Base-by-base conservation (phyloP, 768 basidiomycete genomes). In the Sutorius australiensis region DNA sequence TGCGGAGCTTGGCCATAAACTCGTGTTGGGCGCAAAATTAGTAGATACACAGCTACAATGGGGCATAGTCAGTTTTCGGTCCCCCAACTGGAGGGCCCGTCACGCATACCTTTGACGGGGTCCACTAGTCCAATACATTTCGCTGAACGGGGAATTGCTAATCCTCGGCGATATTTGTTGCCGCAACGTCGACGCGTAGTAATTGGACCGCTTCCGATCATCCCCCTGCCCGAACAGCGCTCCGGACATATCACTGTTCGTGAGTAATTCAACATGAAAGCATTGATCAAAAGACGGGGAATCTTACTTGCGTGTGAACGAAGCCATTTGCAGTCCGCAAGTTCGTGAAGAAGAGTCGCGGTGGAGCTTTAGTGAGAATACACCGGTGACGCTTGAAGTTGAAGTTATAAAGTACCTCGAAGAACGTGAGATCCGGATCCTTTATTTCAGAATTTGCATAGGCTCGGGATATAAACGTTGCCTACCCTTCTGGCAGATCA, bases 51-150 rank as follows among this genome's bases (percentile, higher is more conserved):
- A 44, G 13, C 63, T 57, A 16, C 1, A 12, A 38, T 10, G 36
- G 36, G 10, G 24, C 11, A 11, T 8, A 5, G 40, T 56, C 19
- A 58, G 50, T 21, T 36, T 14, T 42, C 7, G 1, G 38, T 40
- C 12, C 32, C 37, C 13, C 9, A n/a, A 27, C 21, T 51, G n/a
- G 14, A 39, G 11, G 43, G 11, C n/a, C 40, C 24, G 27, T 16
- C 24, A 30, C n/a, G 19, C 59, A 27, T 44, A 67, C 64, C 56
- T 58, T 45, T 55, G 53, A 17, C 3, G 19, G 10, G 32, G n/a
- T 8, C 30, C 38, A 13, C 16, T 7, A 10, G 30, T 6, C 41
- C 50, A 55, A n/a, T 48, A 3, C 24, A 27, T 16, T 27, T 36
- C 42, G 14, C n/a, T 38, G 24, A 6, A n/a, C 17, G 49, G 48